These are phyloP conservation scores for Eucalyptus tenuipes DNA, from an alignment of 345 rosid genomes.

Conservation along the genomic window DNA sequence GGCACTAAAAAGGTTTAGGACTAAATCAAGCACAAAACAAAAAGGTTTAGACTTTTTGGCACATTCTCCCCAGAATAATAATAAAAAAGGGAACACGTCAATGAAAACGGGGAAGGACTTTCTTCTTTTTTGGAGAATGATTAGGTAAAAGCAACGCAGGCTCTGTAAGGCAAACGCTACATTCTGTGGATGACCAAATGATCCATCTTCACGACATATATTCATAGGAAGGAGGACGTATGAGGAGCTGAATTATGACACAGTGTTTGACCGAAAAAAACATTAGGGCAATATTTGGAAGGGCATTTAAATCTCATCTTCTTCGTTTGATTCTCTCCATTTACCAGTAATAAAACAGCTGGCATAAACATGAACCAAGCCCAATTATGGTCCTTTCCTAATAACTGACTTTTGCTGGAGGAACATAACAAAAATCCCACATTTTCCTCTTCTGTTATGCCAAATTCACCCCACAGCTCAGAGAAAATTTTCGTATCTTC, in stretches of 20 bases:
- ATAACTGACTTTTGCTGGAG: not conserved
- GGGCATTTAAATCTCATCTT: not conserved
- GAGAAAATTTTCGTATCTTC: not conserved
- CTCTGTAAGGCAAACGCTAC: not conserved
- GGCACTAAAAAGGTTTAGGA: no score
- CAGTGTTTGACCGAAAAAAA: not conserved
- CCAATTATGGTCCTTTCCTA: not conserved
- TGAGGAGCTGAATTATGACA: not conserved
- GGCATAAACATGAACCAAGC: not conserved
- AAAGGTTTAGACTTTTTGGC: no score
- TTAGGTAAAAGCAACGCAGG: not conserved
- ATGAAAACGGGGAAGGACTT: not conserved
- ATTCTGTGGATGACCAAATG: not conserved
- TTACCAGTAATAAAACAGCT: not conserved
- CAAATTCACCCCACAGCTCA: not conserved
- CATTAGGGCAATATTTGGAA: not conserved
- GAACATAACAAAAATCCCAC: not conserved
- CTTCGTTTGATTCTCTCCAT: not conserved
- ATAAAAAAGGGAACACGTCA: not conserved
- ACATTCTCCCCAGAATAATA: no score
- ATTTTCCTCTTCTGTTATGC: not conserved
- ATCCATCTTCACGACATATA: not conserved
- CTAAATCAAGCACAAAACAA: no score
- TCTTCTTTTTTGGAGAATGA: not conserved
- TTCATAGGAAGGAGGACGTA: not conserved